phyloP scores from a whole-genome alignment of 345 rosid species.

The Populus davidiana region DNA sequence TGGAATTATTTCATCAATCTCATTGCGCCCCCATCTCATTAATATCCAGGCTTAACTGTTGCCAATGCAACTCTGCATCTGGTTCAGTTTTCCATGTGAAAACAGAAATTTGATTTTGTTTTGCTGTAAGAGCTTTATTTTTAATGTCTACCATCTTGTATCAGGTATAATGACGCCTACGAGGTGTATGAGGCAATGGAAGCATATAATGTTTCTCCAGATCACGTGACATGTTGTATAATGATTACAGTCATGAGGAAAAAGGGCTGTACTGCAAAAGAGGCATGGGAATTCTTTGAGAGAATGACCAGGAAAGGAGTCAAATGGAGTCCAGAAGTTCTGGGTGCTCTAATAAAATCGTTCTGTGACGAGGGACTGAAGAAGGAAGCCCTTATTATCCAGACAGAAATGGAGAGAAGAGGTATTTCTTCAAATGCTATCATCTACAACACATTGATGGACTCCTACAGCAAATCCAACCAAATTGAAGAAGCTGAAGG shows the following conservation, averaged over 20 bases:
- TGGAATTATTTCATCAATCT: background rate
- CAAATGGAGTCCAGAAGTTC: constrained; percentile 63
- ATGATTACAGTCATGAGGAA: constrained; percentile 74
- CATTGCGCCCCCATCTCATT: background rate
- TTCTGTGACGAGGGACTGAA: constrained; percentile 82
- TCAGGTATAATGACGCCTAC: constrained; percentile 74
- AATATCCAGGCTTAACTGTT: background rate
- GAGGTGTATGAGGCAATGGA: constrained; percentile 67
- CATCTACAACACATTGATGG: constrained; percentile 75
- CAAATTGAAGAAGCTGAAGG: constrained; percentile 85
- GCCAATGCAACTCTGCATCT: background rate
- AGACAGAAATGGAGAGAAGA: constrained; percentile 82
- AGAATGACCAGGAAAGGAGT: constrained; percentile 75
- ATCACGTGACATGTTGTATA: constrained; percentile 71
- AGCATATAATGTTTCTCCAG: constrained; percentile 50
- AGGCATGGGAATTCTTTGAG: constrained; percentile 72
- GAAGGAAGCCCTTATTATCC: constrained; percentile 75
- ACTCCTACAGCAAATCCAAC: constrained; percentile 68
- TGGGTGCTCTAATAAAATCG: constrained; percentile 68
- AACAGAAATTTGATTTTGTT: background rate
- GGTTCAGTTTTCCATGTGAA: background rate
- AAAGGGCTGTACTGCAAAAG: constrained; percentile 63
- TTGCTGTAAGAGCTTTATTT: background rate
- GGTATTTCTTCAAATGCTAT: constrained; percentile 60
- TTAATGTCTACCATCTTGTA: constrained; percentile 9